Evolutionary conservation across 306 rosid species (phyloP).

Genomic region (Crotalaria pallida): DNA sequence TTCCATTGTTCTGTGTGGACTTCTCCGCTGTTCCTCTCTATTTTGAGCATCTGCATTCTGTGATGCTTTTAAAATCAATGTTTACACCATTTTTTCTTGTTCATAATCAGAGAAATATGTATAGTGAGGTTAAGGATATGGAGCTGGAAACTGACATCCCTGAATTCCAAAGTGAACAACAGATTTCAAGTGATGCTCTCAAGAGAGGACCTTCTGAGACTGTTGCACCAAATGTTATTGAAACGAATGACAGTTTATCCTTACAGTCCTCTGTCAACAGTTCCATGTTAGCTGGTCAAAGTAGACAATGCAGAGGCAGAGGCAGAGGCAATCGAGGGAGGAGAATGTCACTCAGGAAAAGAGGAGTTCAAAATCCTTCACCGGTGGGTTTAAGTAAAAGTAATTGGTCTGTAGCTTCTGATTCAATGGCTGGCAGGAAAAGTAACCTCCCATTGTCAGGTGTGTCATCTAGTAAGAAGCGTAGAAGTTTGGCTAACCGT

Average conservation of each 20-base stretch:
- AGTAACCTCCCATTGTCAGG: constrained; percentile 20
- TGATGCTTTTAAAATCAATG: constrained; percentile 34
- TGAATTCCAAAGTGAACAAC: constrained; percentile 23
- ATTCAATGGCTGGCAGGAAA: constrained; percentile 35
- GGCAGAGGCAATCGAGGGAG: constrained; percentile 53
- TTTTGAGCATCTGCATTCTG: constrained; percentile 48
- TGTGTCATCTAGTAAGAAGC: constrained; percentile 31
- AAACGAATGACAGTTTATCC: constrained; percentile 13
- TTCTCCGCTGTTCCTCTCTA: constrained; percentile 64
- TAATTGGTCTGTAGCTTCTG: constrained; percentile 34
- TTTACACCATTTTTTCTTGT: constrained; percentile 30
- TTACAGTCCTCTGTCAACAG: constrained; percentile 33
- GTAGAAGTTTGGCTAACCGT: constrained; percentile 30
- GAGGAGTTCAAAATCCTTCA: constrained; percentile 46
- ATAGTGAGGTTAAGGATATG: constrained; percentile 26
- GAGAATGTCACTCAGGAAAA: constrained; percentile 67
- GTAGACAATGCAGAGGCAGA: constrained; percentile 43
- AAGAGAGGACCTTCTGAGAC: constrained; percentile 12
- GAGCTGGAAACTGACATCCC: constrained; percentile 26
- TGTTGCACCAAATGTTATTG: constrained; percentile 18
- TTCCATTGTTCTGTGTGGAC: constrained; percentile 59
- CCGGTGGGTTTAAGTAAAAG: constrained; percentile 29
- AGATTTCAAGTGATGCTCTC: not conserved
- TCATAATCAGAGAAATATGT: constrained; percentile 24
- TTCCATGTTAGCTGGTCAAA: constrained; percentile 42